These are phyloP conservation scores for Pleurotus citrinopileatus DNA, from an alignment of 768 basidiomycete species.

Conservation along the genomic window DNA sequence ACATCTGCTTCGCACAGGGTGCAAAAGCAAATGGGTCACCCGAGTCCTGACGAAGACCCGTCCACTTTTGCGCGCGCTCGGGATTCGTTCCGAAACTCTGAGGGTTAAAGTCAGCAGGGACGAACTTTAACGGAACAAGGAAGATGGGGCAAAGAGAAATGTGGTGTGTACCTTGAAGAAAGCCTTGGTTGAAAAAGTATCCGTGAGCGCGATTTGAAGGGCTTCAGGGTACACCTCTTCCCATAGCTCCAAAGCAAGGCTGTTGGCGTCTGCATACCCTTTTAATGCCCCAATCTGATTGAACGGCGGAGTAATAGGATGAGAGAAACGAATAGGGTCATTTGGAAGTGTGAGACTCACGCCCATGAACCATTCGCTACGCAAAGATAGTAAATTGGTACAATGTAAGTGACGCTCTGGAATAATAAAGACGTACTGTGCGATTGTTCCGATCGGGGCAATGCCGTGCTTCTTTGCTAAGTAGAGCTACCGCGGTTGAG, in stretches of 20 bases:
- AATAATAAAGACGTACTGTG: constrained; percentile 57
- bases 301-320: constrained; percentile 2
- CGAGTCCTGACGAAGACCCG: constrained; percentile 87
- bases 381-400: constrained; percentile 13
- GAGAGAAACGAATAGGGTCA: neutral
- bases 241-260: constrained; percentile 80
- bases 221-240: constrained; percentile 64
- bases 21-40: constrained; percentile 88
- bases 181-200: constrained; percentile 86
- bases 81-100: constrained; percentile 61
- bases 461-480: constrained; percentile 77
- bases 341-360: constrained; percentile 35
- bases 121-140: neutral
- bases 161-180: constrained; percentile 68
- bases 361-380: constrained; percentile 92
- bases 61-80: constrained; percentile 69
- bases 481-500: constrained; percentile 58
- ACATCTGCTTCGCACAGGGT: constrained; percentile 67
- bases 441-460: constrained; percentile 75
- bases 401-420: neutral
- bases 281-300: constrained; percentile 76
- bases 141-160: neutral
- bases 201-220: constrained; percentile 80
- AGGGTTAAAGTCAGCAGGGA: constrained; percentile 1
- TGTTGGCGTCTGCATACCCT: constrained; percentile 80